Base-by-base conservation (phyloP, 2,329 filamentous ascomycete genomes). In the Alternaria arborescens region DNA sequence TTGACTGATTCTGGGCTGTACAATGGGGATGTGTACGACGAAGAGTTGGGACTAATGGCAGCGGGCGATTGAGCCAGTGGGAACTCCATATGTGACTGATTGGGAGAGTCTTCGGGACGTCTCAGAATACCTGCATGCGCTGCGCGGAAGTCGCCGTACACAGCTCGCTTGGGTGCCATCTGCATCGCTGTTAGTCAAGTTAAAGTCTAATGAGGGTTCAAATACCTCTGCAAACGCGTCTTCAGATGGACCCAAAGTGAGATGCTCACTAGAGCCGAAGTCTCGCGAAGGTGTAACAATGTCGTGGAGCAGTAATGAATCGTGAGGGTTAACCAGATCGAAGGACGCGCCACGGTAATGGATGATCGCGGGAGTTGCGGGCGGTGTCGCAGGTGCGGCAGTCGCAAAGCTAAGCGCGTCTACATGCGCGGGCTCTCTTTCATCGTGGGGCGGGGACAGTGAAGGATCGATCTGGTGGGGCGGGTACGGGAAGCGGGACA, bases 281-380 rank as follows among this genome's bases (percentile, higher is more conserved):
- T 78, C 77, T 50, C 69, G 65, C 16, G 75, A 76, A 5, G 78
- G 77, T 18, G 77, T 78, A 24, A 76, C 76, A 50, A 80, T 75
- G 26, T 79, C 68, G 52, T 76, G 75, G 41, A 76, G 60, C 10
- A 71, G 58, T 16, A 80, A 64, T 3, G 78, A 79, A 38, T 74
- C 69, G 67, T 76, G 77, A 3, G 78, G 77, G 47, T 80, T 80
- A 20, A 80, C 71, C 12, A 80, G 56, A 55, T 80, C 77, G 52
- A 80, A 80, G 16, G 78, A 79, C 3, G 77, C 66, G 46, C 78
- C 78, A 24, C 77, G 75, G 58, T 78, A 79, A 58, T 79, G 77
- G 18, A 79, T 68, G 20, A 74, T 73, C 14, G 77, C 77, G 46
- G 78, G 77, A 5, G 77, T 79, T 30, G 73, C 71, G 4, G 78